These are phyloP conservation scores for Nicotiana paniculata DNA, from an alignment of 257 asterid species.

Conservation along the genomic window DNA sequence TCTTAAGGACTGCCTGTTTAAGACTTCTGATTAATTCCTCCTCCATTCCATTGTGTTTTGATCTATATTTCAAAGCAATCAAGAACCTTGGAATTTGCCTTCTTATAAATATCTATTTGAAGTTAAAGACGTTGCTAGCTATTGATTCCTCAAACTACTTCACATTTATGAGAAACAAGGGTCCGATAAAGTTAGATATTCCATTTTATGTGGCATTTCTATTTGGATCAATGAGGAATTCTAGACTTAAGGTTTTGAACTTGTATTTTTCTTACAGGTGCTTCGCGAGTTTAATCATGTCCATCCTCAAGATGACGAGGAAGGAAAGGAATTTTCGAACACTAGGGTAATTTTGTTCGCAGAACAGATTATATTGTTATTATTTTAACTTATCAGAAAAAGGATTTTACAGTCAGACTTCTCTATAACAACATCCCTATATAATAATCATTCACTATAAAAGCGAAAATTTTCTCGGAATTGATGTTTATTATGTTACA, in stretches of 20 bases:
- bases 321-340: conserved; percentile 89
- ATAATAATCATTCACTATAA: no score
- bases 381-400: no score
- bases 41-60: background rate
- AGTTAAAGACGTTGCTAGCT: background rate
- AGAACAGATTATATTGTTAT: background rate
- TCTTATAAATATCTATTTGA: background rate
- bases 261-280: conserved; percentile 42
- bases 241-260: background rate
- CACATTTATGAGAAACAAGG: background rate
- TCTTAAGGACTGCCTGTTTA: background rate
- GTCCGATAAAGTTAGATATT: background rate
- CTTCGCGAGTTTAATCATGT: conserved; percentile 96
- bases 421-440: no score
- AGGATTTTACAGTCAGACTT: no score
- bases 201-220: background rate
- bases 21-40: background rate
- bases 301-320: conserved; percentile 93
- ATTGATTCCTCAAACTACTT: background rate
- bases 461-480: no score
- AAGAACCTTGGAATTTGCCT: background rate
- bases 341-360: conserved; percentile 54
- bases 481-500: no score
- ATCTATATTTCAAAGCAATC: background rate
- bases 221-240: background rate